phyloP scores from a whole-genome alignment of 768 basidiomycete genomes.

The Phylloporus sp. region DNA sequence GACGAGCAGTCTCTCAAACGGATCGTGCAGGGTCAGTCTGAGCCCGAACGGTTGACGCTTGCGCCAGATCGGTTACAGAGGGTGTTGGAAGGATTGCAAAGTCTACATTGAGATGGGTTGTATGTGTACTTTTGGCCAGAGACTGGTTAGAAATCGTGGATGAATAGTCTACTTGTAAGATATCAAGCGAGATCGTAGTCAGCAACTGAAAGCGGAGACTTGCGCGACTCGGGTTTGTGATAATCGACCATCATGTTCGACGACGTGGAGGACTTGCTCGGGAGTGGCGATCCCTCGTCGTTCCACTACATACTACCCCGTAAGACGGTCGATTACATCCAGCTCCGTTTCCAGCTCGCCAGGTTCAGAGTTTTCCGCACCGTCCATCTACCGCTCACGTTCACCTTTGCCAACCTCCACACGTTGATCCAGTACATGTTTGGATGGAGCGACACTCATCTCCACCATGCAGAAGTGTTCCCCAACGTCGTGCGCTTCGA shows the following conservation, averaged over 20 bases:
- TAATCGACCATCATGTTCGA: constrained; percentile 8
- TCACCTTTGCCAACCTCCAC: constrained; percentile 30
- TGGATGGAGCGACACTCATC: constrained; percentile 27
- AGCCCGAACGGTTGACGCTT: constrained; percentile 52
- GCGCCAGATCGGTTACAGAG: constrained; percentile 34
- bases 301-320: constrained; percentile 11
- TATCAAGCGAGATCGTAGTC: too few species aligned
- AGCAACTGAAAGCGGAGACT: too few species aligned
- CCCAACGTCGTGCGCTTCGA: constrained; percentile 20
- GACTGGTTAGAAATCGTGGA: neutral
- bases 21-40: constrained; percentile 53
- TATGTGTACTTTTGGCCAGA: too few species aligned
- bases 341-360: constrained; percentile 29
- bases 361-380: constrained; percentile 25
- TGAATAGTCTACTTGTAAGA: too few species aligned
- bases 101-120: neutral
- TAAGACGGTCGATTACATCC: constrained; percentile 18
- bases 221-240: too few species aligned
- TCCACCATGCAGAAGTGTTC: constrained; percentile 21
- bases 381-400: constrained; percentile 23
- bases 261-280: neutral
- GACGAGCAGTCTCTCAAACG: constrained; percentile 41
- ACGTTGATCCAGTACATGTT: constrained; percentile 28
- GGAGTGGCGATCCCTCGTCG: neutral
- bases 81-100: neutral